A percentile compares a stretch with the other conserved stretches of the same genome.
Conservation (phyloP, 345 rosid species). For the Pistacia integerrima region DNA sequence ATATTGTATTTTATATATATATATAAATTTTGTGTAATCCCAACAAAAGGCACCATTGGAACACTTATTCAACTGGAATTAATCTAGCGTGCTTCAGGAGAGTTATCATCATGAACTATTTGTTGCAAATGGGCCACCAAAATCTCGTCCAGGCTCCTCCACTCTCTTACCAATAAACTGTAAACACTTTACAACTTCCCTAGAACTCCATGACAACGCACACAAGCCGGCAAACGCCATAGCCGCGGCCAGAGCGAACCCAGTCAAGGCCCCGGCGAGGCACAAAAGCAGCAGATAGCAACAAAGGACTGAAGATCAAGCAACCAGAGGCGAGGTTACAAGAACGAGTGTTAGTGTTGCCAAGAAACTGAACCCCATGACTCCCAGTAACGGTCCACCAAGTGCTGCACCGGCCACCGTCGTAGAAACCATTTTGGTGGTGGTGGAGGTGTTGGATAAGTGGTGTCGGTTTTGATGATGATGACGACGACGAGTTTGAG, state of each 20-base stretch:
- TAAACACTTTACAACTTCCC: conserved; percentile 13
- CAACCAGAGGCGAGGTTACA: conserved; percentile 36
- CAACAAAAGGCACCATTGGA: too few relatives aligned
- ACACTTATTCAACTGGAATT: too few relatives aligned
- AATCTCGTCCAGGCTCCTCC: conserved; percentile 16
- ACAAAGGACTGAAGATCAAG: conserved; percentile 45
- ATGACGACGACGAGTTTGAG: not conserved
- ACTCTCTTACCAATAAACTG: conserved; percentile 19
- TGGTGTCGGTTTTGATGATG: not conserved
- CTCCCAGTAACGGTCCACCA: conserved; percentile 36
- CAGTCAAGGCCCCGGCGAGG: conserved; percentile 32
- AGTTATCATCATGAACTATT: not conserved
- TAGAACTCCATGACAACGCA: conserved; percentile 29
- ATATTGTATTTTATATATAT: too few relatives aligned
- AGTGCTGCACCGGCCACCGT: conserved; percentile 32
- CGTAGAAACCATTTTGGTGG: conserved; percentile 18
- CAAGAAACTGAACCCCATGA: conserved; percentile 42
- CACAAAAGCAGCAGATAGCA: conserved; percentile 24
- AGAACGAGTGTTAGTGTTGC: conserved; percentile 37
- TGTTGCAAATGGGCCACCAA: conserved; percentile 18
- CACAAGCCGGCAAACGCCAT: conserved; percentile 41
- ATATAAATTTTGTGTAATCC: too few relatives aligned
- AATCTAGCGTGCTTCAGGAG: too few relatives aligned
- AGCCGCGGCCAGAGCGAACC: conserved; percentile 34
- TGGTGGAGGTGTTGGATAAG: not conserved